Evolutionary conservation across 345 rosid species (phyloP).

Genomic region (Eucalyptus tenuipes): DNA sequence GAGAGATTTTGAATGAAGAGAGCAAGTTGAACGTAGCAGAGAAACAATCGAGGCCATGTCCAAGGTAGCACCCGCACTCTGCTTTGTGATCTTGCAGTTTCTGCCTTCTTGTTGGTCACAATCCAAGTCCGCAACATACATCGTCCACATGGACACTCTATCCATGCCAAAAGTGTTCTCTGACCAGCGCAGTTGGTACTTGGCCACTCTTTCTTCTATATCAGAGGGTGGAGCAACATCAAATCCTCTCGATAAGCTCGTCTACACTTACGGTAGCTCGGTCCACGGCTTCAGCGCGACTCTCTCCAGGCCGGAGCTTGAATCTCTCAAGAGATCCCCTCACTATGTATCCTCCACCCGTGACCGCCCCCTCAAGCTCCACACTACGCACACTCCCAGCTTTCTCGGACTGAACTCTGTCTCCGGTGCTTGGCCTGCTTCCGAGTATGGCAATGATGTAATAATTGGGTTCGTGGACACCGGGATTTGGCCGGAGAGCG

Average conservation of each 20-base stretch:
- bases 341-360: constrained; percentile 14
- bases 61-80: not conserved
- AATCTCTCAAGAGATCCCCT: constrained; percentile 9
- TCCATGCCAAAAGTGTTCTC: constrained; percentile 14
- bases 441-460: constrained; percentile 17
- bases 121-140: not conserved
- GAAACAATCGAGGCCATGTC: not conserved
- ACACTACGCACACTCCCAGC: constrained; percentile 26
- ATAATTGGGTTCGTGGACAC: constrained; percentile 33
- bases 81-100: not conserved
- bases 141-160: constrained; percentile 24
- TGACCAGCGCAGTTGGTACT: constrained; percentile 9
- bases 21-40: not conserved
- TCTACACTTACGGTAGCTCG: constrained; percentile 19
- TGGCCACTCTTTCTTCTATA: not conserved
- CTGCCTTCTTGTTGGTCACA: not conserved
- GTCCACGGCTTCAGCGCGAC: constrained; percentile 24
- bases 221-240: not conserved
- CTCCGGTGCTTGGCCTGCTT: constrained; percentile 8
- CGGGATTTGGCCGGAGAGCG: constrained; percentile 40
- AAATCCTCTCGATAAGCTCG: not conserved
- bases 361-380: constrained; percentile 13
- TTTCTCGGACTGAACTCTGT: constrained; percentile 20
- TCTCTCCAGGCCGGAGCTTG: constrained; percentile 18
- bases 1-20: not conserved